Conservation (phyloP, 352 stramenopile genomes). For the Phytophthora sansomeana region DNA sequence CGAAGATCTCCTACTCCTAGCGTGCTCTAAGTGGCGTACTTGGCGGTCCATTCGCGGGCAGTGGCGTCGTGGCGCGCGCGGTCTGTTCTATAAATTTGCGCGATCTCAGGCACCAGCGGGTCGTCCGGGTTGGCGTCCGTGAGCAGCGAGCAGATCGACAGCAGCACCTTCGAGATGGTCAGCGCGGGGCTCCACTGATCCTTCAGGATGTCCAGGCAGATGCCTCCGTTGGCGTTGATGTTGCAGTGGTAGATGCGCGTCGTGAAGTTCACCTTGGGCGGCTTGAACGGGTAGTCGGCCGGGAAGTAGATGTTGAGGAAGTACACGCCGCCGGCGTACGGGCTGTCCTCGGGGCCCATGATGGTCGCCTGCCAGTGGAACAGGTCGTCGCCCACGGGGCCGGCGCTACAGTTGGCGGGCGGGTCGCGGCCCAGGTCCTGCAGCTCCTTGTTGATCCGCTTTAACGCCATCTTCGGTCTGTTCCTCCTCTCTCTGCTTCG, state of each 20-base stretch:
- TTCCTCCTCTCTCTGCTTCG: conserved; percentile 23
- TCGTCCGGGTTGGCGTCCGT: conserved; percentile 99
- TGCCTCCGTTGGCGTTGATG: conserved; percentile 99
- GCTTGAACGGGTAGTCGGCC: conserved; percentile 99
- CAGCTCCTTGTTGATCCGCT: conserved; percentile 97
- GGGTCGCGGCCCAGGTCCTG: conserved; percentile 96
- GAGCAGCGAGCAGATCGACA: conserved; percentile 99
- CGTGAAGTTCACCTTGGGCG: conserved; percentile 98
- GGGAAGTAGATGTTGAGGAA: conserved; percentile 99
- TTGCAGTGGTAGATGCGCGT: conserved; percentile 99
- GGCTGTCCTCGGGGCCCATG: conserved; percentile 98
- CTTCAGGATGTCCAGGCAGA: conserved; percentile 99
- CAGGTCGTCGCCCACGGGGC: conserved; percentile 98
- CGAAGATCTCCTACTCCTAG: conserved; percentile 51
- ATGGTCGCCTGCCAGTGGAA: conserved; percentile 98
- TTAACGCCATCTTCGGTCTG: conserved; percentile 84
- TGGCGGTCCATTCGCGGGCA: conserved; percentile 97
- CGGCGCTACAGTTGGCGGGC: conserved; percentile 98
- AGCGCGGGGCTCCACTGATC: conserved; percentile 99
- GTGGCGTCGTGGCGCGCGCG: conserved; percentile 94
- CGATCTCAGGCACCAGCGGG: conserved; percentile 93
- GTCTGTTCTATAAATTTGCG: conserved; percentile 96
- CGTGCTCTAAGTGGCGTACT: conserved; percentile 97
- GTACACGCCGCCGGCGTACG: conserved; percentile 98
- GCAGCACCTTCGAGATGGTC: conserved; percentile 99